phyloP scores from a whole-genome alignment of 169 alveolate species.

The Plasmodium gonderi region DNA sequence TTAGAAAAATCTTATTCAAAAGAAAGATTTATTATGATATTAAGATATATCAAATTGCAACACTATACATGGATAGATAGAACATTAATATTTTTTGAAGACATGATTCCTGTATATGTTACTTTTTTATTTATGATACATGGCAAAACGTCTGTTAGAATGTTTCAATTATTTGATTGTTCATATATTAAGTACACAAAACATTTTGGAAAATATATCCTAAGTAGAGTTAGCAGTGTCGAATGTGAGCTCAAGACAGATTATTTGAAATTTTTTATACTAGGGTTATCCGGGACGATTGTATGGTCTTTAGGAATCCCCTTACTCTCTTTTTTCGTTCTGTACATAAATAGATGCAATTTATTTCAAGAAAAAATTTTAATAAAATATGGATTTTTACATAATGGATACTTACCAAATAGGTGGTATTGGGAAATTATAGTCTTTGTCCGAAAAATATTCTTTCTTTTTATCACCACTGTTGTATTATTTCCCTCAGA shows the following conservation, averaged over 20 bases:
- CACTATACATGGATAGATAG: constrained; percentile 79
- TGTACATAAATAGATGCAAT: constrained; percentile 81
- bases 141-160: constrained; percentile 83
- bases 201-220: constrained; percentile 78
- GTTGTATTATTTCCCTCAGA: constrained; percentile 82
- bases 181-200: constrained; percentile 77
- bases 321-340: constrained; percentile 81
- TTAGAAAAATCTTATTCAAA: constrained; percentile 80
- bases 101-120: constrained; percentile 90
- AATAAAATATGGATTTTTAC: constrained; percentile 88
- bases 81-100: constrained; percentile 83
- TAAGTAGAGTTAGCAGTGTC: constrained; percentile 86
- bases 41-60: constrained; percentile 85
- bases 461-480: constrained; percentile 84
- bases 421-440: constrained; percentile 90
- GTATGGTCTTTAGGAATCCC: constrained; percentile 90
- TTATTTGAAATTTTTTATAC: constrained; percentile 80
- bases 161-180: constrained; percentile 88
- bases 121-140: constrained; percentile 87
- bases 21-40: constrained; percentile 85
- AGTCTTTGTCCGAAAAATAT: constrained; percentile 85
- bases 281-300: constrained; percentile 85
- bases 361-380: constrained; percentile 84
- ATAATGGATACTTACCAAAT: constrained; percentile 86
- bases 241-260: constrained; percentile 79